Conservation (phyloP, 2,329 filamentous ascomycete genomes). For the Coleophoma crateriformis region DNA sequence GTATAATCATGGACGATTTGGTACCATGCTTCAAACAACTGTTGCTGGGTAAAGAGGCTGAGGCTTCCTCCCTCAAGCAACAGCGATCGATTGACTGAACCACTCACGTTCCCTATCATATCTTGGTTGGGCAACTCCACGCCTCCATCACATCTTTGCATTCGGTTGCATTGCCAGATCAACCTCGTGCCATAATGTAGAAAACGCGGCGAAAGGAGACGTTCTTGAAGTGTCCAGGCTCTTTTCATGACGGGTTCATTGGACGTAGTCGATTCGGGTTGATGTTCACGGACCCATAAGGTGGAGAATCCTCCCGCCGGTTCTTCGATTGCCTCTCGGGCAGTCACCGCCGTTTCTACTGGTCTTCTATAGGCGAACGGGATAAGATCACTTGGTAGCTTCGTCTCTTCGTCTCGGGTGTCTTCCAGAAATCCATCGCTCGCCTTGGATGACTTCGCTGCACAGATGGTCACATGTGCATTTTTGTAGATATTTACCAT, state of each 20-base stretch:
- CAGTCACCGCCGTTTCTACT: background rate
- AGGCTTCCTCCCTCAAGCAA: background rate
- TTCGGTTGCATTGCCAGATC: background rate
- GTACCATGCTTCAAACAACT: background rate
- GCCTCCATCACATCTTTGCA: background rate
- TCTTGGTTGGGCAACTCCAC: background rate
- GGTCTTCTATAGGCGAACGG: background rate
- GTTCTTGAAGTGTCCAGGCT: constrained; percentile 1
- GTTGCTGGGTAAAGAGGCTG: background rate
- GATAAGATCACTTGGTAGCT: background rate
- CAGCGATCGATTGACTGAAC: background rate
- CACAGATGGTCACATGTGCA: background rate
- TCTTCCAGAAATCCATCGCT: background rate
- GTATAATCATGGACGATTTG: background rate
- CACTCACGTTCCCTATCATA: background rate
- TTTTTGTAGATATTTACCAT: background rate
- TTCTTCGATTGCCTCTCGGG: background rate
- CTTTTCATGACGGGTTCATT: background rate
- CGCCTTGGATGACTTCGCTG: background rate
- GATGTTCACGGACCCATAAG: background rate
- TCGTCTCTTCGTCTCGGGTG: background rate
- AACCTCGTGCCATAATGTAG: background rate
- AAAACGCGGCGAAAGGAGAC: background rate
- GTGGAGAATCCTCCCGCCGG: background rate
- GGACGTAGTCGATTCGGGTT: background rate